Percentiles rank a stretch among this genome's conserved stretches.
Evolutionary conservation across 768 basidiomycete genomes (phyloP).

Genomic region (Naganishia friedmannii): DNA sequence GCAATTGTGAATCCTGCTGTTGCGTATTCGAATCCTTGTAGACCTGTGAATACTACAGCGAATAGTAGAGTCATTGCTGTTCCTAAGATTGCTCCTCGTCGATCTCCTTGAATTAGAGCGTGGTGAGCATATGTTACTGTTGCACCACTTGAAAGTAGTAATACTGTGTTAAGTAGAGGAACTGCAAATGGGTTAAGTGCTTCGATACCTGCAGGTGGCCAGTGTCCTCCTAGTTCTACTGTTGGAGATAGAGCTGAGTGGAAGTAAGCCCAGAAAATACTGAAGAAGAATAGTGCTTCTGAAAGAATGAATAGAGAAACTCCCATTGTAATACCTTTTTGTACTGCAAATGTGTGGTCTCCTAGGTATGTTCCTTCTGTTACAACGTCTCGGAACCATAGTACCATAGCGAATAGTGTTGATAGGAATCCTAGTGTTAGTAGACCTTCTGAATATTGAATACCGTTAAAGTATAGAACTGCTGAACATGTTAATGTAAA

Average conservation of each 20-base stretch:
- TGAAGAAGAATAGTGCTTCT: constrained; percentile 37
- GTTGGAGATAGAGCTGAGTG: constrained; percentile 37
- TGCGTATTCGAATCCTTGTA: constrained; percentile 37
- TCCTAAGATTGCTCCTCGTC: constrained; percentile 30
- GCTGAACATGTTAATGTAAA: constrained; percentile 20
- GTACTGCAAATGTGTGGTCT: constrained; percentile 39
- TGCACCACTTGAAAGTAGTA: constrained; percentile 39
- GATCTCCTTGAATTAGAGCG: constrained; percentile 34
- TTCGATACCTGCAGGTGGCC: constrained; percentile 39
- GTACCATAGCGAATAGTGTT: constrained; percentile 30
- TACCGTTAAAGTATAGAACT: constrained; percentile 21
- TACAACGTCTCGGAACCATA: constrained; percentile 40
- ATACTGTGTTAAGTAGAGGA: constrained; percentile 39
- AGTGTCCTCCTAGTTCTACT: constrained; percentile 36
- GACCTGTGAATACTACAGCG: constrained; percentile 33
- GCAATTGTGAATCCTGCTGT: constrained; percentile 35
- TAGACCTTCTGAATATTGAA: constrained; percentile 13
- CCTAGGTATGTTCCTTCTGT: constrained; percentile 40
- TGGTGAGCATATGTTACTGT: constrained; percentile 38
- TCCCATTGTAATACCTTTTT: constrained; percentile 40
- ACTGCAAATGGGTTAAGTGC: constrained; percentile 39
- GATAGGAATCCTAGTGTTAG: constrained; percentile 28
- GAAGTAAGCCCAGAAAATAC: constrained; percentile 40
- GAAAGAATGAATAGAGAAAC: constrained; percentile 39
- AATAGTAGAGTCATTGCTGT: constrained; percentile 33